Evolutionary conservation across 2,329 filamentous ascomycete genomes (phyloP), one percentile per base, ranked within the genome.

Genomic region (Didymella glomerata): DNA sequence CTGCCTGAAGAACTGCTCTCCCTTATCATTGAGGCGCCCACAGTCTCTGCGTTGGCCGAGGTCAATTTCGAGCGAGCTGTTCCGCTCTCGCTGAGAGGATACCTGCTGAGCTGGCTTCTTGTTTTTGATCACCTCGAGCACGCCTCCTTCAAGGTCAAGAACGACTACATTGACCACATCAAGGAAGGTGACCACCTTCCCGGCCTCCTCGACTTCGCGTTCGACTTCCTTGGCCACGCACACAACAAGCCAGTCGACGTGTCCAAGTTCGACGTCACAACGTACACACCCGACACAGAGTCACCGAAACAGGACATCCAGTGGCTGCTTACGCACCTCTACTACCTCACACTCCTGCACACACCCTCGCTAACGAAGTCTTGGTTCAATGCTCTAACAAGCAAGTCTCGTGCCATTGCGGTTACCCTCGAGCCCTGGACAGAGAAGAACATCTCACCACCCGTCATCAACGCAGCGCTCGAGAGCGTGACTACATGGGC

Each of bases 31-130:
- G 90, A 96, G 62, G 84, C 90, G 0, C 91, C 94, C 0, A 88
- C 88, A 0, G 81, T 91, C 2, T 85, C 90, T n/a, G 82, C 83
- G 13, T 85, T 92, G 45, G 82, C 85, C 0, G 87, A 90, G 46
- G 85, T 89, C 9, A 81, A 84, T 34, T 86, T 93, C 22, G 83
- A 88, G 5, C 82, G 85, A 16, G 80, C 74, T 32, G 90, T 93
- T 68, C 92, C 92, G 11, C 80, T 86, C 0, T 73, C 85, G 0
- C 82, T 97, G 47, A 87, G 92, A 51, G 87, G 89, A 10, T 99
- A 97, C 70, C 83, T 99, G 2, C 82, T 97, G 27, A 90, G 92
- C 11, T 99, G 95, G 95, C 86, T 91, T 63, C 82, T 98, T 1
- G 84, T 97, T 0, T 98, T 96, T 72, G 92, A 96, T 67, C 89